Conservation (phyloP, 352 stramenopile genomes). For the Phytopythium aichiense region DNA sequence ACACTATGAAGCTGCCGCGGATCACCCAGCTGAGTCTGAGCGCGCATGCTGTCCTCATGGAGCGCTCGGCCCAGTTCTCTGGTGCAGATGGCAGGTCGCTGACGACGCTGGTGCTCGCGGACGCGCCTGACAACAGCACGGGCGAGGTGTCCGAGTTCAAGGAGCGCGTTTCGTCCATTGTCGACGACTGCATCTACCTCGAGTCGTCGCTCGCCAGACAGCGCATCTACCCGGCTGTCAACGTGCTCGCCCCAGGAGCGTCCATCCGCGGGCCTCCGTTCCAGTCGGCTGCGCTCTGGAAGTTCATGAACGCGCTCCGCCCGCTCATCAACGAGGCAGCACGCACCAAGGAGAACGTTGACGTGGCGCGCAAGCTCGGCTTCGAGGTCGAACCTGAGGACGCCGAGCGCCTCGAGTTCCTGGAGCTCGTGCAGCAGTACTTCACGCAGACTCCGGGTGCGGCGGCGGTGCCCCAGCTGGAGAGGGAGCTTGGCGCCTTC, state of each 20-base stretch:
- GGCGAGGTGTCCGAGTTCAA: conserved; percentile 56
- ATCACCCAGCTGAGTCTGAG: conserved; percentile 58
- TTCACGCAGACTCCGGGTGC: conserved; percentile 42
- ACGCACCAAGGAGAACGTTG: conserved; percentile 54
- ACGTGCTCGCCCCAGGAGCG: conserved; percentile 53
- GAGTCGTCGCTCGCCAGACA: conserved; percentile 38
- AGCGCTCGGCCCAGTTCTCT: conserved; percentile 68
- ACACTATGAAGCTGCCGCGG: conserved; percentile 61
- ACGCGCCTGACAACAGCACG: conserved; percentile 44
- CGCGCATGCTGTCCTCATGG: conserved; percentile 66
- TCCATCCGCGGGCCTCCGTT: conserved; percentile 74
- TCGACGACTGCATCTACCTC: conserved; percentile 63
- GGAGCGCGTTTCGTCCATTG: conserved; percentile 61
- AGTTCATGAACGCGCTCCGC: conserved; percentile 52
- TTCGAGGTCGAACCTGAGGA: conserved; percentile 78
- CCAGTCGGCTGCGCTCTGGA: conserved; percentile 72
- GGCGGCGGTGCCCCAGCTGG: conserved; percentile 16
- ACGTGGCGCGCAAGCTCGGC: conserved; percentile 51
- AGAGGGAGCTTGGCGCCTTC: conserved; percentile 53
- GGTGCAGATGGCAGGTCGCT: conserved; percentile 42
- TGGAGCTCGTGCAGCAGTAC: conserved; percentile 69
- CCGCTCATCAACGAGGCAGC: conserved; percentile 58
- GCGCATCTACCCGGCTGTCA: conserved; percentile 67
- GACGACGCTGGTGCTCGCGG: conserved; percentile 61
- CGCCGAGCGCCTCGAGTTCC: conserved; percentile 63